Evolutionary conservation across 768 basidiomycete genomes (phyloP), one percentile per base, ranked within the genome.

Genomic region (Mycena haematopus): DNA sequence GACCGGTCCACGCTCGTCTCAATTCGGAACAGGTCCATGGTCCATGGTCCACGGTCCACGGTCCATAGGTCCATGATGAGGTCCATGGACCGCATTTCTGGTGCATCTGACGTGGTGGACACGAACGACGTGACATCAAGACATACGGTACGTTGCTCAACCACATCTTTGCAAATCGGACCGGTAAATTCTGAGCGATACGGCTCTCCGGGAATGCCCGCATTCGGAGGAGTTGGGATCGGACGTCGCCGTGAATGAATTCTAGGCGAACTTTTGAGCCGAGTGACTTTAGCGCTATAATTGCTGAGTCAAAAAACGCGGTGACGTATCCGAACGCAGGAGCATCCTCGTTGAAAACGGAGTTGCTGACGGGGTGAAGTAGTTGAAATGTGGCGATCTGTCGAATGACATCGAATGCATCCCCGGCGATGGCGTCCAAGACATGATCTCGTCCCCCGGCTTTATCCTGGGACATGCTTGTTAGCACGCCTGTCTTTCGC

Each of bases 121-220:
- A 31, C n/a, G n/a, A n/a, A n/a, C n/a, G n/a, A n/a, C n/a, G n/a
- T n/a, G 29, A n/a, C 21, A 15, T 6, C 14, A 31, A 38, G 4
- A 46, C 55, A 1, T 46, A 56, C 55, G 55, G 55, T 14, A 56
- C 55, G 21, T 55, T 55, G 25, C 54, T 55, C 27, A 55, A 45
- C 40, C 42, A 55, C 5, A 45, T 31, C n/a, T 45, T 55, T 19
- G 29, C 27, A 45, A 15, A 55, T 31, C n/a, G 31, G 3, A 44
- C 42, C 19, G 54, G 54, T 2, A 55, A 25, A 7, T 42, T 31
- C 27, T 3, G 9, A 31, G 13, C 6, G 1, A 15, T 10, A 8
- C 42, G 42, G 9, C 9, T 3, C 3, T 2, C 54, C 22, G 40
- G 42, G 29, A 21, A 11, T 9, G 27, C 19, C 19, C 54, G 19